These are phyloP conservation scores for Sordariomycetes sp. DNA, from an alignment of 2,329 filamentous ascomycete species.

Conservation along the genomic window DNA sequence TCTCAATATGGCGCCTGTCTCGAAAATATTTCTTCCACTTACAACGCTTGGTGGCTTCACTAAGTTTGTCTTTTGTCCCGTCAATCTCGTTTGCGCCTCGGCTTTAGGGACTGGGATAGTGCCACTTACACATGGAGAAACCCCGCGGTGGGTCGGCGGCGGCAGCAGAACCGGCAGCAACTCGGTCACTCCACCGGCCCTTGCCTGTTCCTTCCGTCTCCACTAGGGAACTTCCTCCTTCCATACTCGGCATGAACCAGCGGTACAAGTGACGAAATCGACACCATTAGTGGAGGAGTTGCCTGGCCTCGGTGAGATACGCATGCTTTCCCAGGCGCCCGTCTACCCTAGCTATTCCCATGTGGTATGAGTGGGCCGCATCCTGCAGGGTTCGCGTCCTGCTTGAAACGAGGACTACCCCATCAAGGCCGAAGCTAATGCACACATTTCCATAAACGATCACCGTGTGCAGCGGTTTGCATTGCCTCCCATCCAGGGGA, in stretches of 20 bases:
- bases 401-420: background rate
- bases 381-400: background rate
- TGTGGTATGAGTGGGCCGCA: background rate
- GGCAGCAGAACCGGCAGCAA: too few species aligned
- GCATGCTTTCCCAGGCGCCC: too few species aligned
- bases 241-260: too few species aligned
- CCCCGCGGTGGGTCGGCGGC: background rate
- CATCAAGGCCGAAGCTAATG: background rate
- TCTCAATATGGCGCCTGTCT: background rate
- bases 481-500: constrained; percentile 2
- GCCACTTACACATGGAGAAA: background rate
- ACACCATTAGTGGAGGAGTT: too few species aligned
- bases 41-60: background rate
- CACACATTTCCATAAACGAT: background rate
- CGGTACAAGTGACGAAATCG: too few species aligned
- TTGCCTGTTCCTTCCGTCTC: too few species aligned
- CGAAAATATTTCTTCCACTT: background rate
- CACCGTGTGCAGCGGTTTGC: background rate
- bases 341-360: background rate
- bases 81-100: background rate
- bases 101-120: background rate
- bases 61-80: background rate
- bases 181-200: too few species aligned
- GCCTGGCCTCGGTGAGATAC: too few species aligned
- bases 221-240: too few species aligned